Percentiles rank a stretch among this genome's conserved stretches.
Conservation (phyloP, 805 yeast species). For the Starmerella etchellsii region DNA sequence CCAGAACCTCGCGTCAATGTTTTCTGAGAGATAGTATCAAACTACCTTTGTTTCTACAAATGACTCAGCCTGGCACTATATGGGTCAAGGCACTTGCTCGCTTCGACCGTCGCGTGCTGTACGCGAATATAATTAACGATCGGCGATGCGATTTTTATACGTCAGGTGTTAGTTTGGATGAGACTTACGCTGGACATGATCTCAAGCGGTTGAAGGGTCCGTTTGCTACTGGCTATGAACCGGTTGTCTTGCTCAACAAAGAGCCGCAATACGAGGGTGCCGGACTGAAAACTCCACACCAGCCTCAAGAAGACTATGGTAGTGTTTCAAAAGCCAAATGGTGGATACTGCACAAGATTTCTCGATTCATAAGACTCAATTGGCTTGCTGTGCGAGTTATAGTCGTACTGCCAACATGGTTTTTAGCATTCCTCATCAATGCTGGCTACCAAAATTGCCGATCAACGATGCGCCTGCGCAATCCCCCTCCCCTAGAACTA, state of each 20-base stretch:
- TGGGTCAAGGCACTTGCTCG: slow-evolving; percentile 43
- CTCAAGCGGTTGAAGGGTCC: slow-evolving; percentile 14
- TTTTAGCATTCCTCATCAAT: slow-evolving; percentile 40
- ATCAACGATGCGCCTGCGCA: slow-evolving; percentile 29
- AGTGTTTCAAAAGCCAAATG: not conserved
- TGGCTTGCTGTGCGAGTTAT: slow-evolving; percentile 34
- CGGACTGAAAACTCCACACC: no score
- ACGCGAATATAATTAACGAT: slow-evolving; percentile 70
- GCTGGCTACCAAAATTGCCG: slow-evolving; percentile 32
- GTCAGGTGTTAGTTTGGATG: slow-evolving; percentile 44
- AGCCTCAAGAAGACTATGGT: no score
- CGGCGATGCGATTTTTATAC: slow-evolving; percentile 77
- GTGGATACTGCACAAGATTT: not conserved
- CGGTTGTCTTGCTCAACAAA: slow-evolving; percentile 13
- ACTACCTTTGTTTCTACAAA: slow-evolving; percentile 45
- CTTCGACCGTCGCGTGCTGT: slow-evolving; percentile 45
- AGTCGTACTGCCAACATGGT: slow-evolving; percentile 52
- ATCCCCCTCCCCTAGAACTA: slow-evolving; percentile 20
- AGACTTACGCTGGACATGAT: slow-evolving; percentile 12
- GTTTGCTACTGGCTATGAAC: slow-evolving; percentile 18
- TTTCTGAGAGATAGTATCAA: slow-evolving; percentile 33
- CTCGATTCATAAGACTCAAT: slow-evolving; percentile 7
- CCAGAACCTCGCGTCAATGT: slow-evolving; percentile 62
- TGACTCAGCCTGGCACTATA: slow-evolving; percentile 51
- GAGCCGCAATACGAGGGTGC: slow-evolving; percentile 9